Evolutionary conservation across 257 asterid genomes (phyloP), one percentile per base, ranked within the genome.

Genomic region (Fraxinus quadrangulata): DNA sequence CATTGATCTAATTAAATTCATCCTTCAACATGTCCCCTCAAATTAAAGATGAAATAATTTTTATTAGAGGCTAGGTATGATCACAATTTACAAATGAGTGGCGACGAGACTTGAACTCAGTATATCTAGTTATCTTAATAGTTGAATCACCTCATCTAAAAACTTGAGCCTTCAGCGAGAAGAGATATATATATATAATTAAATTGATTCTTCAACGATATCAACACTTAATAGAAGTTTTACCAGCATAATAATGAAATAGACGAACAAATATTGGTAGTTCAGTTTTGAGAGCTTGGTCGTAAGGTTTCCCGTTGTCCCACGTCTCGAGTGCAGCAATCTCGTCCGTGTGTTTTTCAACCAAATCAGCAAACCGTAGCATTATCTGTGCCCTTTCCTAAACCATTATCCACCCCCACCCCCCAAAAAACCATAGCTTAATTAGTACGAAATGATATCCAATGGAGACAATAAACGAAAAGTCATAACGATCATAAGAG

Each of bases 291-390:
- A 96, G 89, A 72, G 92, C 72, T 82, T 94, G 98, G 73, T 91
- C 92, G 71, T 77, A 91, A 6, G 83, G 96, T 84, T 94, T 94
- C 79, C 99, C 97, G 74, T 81, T 89, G 67, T 94, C 99, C 97
- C 97, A 92, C 42, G 94, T 83, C 92, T 94, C 99, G 0, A 94
- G 88, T 26, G 92, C 97, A 72, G 97, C 97, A 59, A 94, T 83
- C 77, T 94, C 95, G 54, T 94, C 96, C 4, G 85, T 91, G 80
- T 91, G 96, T 86, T 91, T 87, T 80, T 91, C 99, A 26, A 94
- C 84, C 89, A 94, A 86, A 88, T 94, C 98, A 72, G 97, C 99
- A 83, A 87, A 87, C 3, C 96, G 88, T 70, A 90, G 30, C 80
- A 94, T 49, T 83, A 94, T 86, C 84, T 81, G 87, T 78, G 90